A percentile compares a stretch with the other conserved stretches of the same genome.
These are phyloP conservation scores for Baudoinia panamericana DNA, from an alignment of 495 filamentous ascomycete species.

Conservation along the genomic window DNA sequence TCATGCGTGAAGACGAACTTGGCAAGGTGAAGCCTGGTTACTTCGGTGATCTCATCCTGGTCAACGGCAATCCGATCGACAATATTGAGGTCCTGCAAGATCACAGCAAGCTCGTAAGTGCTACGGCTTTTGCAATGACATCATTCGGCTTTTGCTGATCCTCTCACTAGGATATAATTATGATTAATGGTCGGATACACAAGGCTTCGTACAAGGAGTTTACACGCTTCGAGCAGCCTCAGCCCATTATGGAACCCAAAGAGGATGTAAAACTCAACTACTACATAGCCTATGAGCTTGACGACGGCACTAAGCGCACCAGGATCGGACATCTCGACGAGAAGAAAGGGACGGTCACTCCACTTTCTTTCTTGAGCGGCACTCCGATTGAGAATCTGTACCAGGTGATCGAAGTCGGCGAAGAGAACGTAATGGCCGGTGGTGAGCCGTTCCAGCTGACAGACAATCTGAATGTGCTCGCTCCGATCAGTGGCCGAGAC, in stretches of 20 bases:
- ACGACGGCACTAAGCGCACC: slow-evolving; percentile 15
- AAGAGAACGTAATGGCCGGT: slow-evolving; percentile 24
- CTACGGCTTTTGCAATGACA: no score
- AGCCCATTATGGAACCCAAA: slow-evolving; percentile 13
- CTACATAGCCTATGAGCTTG: slow-evolving; percentile 16
- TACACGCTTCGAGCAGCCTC: slow-evolving; percentile 17
- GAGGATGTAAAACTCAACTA: slow-evolving; percentile 10
- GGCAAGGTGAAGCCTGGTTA: slow-evolving; percentile 38
- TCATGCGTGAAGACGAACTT: slow-evolving; percentile 39
- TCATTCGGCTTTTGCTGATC: no score
- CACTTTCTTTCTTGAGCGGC: slow-evolving; percentile 37
- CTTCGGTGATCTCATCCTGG: slow-evolving; percentile 37
- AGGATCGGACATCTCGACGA: slow-evolving; percentile 37
- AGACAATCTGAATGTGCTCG: slow-evolving; percentile 31
- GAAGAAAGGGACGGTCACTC: slow-evolving; percentile 31
- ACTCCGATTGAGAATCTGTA: slow-evolving; percentile 36
- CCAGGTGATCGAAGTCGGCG: slow-evolving; percentile 37
- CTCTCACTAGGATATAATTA: slow-evolving; percentile 36
- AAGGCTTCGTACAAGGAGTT: slow-evolving; percentile 33
- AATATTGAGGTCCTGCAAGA: slow-evolving; percentile 37
- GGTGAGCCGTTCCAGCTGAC: slow-evolving; percentile 29
- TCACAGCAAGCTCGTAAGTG: slow-evolving; percentile 34
- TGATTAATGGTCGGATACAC: slow-evolving; percentile 39
- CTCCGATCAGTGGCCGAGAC: slow-evolving; percentile 40
- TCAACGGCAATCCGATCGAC: slow-evolving; percentile 38